phyloP scores from a whole-genome alignment of 306 rosid species.

The Quercus aquifolioides region DNA sequence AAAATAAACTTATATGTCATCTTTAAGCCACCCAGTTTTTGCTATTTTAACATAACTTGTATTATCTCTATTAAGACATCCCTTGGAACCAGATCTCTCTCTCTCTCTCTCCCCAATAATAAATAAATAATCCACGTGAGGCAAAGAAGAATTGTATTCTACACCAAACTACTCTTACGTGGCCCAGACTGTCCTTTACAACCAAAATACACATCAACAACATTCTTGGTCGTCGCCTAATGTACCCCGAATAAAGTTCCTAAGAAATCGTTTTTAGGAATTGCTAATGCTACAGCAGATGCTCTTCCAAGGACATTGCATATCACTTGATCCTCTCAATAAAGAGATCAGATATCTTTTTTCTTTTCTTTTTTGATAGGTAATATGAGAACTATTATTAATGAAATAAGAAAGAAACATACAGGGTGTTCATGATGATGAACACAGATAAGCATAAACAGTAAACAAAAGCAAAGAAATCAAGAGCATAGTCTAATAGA shows the following conservation, averaged over 20 bases:
- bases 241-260: neutral
- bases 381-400: too few relatives aligned
- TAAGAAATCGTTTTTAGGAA: neutral
- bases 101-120: too few relatives aligned
- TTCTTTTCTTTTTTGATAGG: too few relatives aligned
- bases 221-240: neutral
- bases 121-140: neutral
- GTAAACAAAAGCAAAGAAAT: too few relatives aligned
- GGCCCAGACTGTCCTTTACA: neutral
- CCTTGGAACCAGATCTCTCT: neutral
- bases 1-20: neutral
- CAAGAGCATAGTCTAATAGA: too few relatives aligned
- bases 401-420: too few relatives aligned
- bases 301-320: neutral
- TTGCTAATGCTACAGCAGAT: neutral
- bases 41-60: neutral
- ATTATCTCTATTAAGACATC: neutral
- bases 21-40: neutral
- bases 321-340: neutral
- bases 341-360: neutral
- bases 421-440: too few relatives aligned
- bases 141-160: neutral
- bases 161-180: neutral
- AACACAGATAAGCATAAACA: too few relatives aligned
- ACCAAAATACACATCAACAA: neutral